Evolutionary conservation across 2,329 filamentous ascomycete genomes (phyloP), one percentile per base, ranked within the genome.

Genomic region (Pezicula neosporulosa): DNA sequence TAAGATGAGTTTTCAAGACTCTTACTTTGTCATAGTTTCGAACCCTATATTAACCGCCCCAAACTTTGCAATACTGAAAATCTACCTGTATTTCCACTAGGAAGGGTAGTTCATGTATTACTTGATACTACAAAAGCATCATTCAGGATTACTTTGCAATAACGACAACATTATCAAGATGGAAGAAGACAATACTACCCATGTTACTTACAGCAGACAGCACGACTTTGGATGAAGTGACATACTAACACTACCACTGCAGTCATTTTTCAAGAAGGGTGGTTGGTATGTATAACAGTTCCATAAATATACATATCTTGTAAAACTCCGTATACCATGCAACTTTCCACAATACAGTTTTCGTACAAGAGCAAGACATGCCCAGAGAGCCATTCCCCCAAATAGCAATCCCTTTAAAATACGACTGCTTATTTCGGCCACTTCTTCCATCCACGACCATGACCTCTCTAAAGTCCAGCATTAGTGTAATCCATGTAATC

Each of bases 381-480:
- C n/a, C 6, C 15, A 28, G 27, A 30, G 28, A 30, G 36, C 18
- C 45, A 35, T 44, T 27, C 36, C 19, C 19, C 27, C 36, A n/a
- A 24, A 18, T 27, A 44, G 10, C 30, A 46, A 27, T 46, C 30
- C 30, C 18, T 36, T 24, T 49, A 42, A 6, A 49, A n/a, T 30
- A 16, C 30, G 8, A 18, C n/a, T 36, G 21, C 15, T 51, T 62
- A 67, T 71, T 77, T 86, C 60, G 86, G 86, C 78, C 82, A 89
- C 68, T 87, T 85, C 75, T 85, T 87, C 85, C 85, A 89, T 42
- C 85, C 84, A 67, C 84, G 75, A 62, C 86, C 86, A 69, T 89
- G 86, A 58, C 86, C 86, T 74, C 77, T 78, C 80, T 86, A 64
- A 61, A 57, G 24, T 50, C 19, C 55, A 47, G 27, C 18, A 63